Conservation (phyloP, 2,329 filamentous ascomycete genomes). For the Ceratocystis ficicola region DNA sequence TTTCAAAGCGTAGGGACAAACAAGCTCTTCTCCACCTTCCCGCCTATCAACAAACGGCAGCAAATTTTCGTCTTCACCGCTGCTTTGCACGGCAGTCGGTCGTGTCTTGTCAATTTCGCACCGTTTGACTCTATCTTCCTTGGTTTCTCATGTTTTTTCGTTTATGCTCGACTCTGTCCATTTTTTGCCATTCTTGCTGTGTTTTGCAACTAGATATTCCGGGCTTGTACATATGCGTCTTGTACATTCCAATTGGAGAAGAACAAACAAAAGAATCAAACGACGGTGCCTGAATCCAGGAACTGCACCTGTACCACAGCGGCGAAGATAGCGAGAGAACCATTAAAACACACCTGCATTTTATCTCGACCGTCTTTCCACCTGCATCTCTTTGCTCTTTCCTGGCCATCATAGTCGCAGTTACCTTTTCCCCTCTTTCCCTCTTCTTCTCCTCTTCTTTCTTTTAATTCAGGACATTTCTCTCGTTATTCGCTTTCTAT, state of each 20-base stretch:
- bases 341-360: not conserved
- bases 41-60: not conserved
- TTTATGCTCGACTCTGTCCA: not conserved
- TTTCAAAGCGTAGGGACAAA: not conserved
- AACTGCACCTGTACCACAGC: not conserved
- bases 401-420: not conserved
- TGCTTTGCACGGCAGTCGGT: not conserved
- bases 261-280: not conserved
- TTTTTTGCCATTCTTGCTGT: not conserved
- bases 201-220: not conserved
- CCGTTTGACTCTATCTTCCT: not conserved
- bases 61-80: constrained; percentile 7
- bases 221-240: not conserved
- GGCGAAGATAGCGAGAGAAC: no score
- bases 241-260: not conserved
- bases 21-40: not conserved
- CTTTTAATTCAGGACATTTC: not conserved
- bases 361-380: not conserved
- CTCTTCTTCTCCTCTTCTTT: not conserved
- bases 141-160: not conserved
- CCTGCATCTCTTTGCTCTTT: not conserved
- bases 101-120: no score
- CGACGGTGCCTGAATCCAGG: not conserved
- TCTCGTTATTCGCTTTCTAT: not conserved
- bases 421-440: not conserved